Percentiles rank a stretch among this genome's conserved stretches.
Evolutionary conservation across 257 asterid genomes (phyloP).

Genomic region (Linderniella brevidens): DNA sequence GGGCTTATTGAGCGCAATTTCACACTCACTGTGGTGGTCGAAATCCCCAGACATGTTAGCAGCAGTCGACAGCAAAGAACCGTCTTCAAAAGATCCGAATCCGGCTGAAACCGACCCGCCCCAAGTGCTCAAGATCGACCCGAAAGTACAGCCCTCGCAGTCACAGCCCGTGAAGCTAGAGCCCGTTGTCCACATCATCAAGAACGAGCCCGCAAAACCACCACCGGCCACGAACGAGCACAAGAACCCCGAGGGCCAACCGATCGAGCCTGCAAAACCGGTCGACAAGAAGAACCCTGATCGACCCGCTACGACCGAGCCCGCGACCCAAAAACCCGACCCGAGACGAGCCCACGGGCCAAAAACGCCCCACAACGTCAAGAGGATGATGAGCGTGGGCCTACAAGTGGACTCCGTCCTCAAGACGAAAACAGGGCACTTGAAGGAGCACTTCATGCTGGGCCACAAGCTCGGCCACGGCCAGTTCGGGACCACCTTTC

Average conservation of each 20-base stretch:
- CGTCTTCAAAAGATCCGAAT: too few species aligned
- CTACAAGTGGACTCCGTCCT: conserved; percentile 62
- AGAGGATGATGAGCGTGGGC: conserved; percentile 46
- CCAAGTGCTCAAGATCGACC: too few species aligned
- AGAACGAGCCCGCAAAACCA: too few species aligned
- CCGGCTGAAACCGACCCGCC: too few species aligned
- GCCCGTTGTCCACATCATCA: too few species aligned
- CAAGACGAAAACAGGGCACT: conserved; percentile 45
- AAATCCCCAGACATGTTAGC: too few species aligned
- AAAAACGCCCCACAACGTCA: conserved; percentile 21
- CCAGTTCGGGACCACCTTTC: conserved; percentile 68
- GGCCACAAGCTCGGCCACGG: conserved; percentile 77
- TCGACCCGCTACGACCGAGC: conserved; percentile 7
- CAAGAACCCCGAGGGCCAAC: neutral
- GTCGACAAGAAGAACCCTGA: too few species aligned
- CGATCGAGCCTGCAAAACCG: conserved; percentile 2
- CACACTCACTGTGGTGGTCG: too few species aligned
- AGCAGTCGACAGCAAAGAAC: too few species aligned
- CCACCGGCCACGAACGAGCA: conserved; percentile 1
- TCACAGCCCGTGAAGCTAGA: too few species aligned
- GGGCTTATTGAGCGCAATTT: too few species aligned
- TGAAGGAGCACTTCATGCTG: conserved; percentile 42
- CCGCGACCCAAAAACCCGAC: conserved; percentile 5
- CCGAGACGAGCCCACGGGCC: conserved; percentile 12
- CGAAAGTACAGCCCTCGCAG: neutral